Evolutionary conservation across 2,329 filamentous ascomycete species (phyloP).

Genomic region (Emydomyces testavorans): DNA sequence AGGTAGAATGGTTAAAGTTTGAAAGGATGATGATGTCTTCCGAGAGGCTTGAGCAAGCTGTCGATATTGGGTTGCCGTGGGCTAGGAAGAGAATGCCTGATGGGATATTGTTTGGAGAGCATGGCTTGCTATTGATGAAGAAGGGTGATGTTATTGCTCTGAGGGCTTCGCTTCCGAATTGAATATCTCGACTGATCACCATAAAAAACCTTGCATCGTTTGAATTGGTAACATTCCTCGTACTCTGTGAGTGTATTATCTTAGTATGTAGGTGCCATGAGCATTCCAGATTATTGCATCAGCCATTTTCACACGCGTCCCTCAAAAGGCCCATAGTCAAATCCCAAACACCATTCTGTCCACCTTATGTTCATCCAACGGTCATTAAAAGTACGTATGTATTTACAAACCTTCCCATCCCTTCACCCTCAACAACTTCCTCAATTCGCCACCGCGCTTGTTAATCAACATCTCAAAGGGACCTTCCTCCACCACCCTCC

Average conservation of each 20-base stretch:
- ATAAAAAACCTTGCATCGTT: no score
- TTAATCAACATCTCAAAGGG: constrained; percentile 49
- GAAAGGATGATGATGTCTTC: background rate
- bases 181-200: background rate
- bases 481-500: constrained; percentile 57
- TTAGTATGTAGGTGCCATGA: no score
- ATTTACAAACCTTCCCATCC: background rate
- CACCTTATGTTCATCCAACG: background rate
- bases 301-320: no score
- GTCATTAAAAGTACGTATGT: no score
- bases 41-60: background rate
- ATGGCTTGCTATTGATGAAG: background rate
- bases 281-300: no score
- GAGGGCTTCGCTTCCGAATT: background rate
- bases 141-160: background rate
- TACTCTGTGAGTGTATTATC: no score
- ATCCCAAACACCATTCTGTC: background rate
- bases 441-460: constrained; percentile 37
- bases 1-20: background rate
- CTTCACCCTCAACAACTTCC: constrained; percentile 28
- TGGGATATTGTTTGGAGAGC: background rate
- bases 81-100: background rate
- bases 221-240: no score
- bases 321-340: no score
- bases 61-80: background rate